Evolutionary conservation across 164 flowering plant species (phyloP).

Genomic region (Euptelea pleiosperma): DNA sequence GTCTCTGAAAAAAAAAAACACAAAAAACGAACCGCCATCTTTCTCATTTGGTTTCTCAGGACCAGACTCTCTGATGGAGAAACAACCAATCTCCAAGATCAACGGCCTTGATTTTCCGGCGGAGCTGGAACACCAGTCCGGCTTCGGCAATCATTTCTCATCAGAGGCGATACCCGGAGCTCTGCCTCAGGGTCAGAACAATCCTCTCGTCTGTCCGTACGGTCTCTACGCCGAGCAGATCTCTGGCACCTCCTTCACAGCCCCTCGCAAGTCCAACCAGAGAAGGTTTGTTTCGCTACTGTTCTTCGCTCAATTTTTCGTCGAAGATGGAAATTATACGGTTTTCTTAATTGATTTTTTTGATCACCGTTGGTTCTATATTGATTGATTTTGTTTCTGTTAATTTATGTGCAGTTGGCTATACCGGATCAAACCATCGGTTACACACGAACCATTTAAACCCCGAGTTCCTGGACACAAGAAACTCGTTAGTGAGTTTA

Average conservation of each 20-base stretch:
- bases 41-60: too few species aligned
- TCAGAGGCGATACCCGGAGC: slow-evolving; percentile 84
- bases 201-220: slow-evolving; percentile 73
- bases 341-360: too few species aligned
- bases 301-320: too few species aligned
- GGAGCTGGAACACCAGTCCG: slow-evolving; percentile 48
- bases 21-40: too few species aligned
- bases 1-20: too few species aligned
- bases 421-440: slow-evolving; percentile 88
- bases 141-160: slow-evolving; percentile 79
- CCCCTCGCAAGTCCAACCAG: slow-evolving; percentile 76
- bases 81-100: background rate
- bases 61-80: slow-evolving; percentile 3
- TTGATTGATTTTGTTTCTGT: background rate
- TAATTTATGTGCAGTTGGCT: slow-evolving; percentile 58
- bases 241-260: slow-evolving; percentile 89
- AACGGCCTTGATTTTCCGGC: slow-evolving; percentile 16
- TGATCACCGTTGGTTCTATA: background rate
- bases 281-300: slow-evolving; percentile 48
- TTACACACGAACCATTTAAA: slow-evolving; percentile 89
- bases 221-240: slow-evolving; percentile 97
- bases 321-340: too few species aligned
- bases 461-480: slow-evolving; percentile 52
- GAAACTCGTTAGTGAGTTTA: slow-evolving; percentile 70
- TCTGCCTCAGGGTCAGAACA: slow-evolving; percentile 78